These are phyloP conservation scores for Beverwykella pulmonaria DNA, from an alignment of 495 filamentous ascomycete species.

Conservation along the genomic window DNA sequence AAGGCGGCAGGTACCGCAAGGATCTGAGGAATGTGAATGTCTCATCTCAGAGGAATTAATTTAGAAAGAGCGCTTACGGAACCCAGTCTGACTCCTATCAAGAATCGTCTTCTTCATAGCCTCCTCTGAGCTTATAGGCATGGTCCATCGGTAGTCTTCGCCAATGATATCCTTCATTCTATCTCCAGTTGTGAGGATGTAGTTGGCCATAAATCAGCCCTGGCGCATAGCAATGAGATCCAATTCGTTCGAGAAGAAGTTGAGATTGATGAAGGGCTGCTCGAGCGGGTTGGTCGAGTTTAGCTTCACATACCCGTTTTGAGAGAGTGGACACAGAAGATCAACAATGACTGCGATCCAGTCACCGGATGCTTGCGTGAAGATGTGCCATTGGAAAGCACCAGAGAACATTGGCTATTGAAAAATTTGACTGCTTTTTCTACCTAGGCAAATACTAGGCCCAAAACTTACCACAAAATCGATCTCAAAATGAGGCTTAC, in stretches of 20 bases:
- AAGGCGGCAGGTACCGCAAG: slow-evolving; percentile 59
- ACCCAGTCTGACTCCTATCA: slow-evolving; percentile 61
- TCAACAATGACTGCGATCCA: slow-evolving; percentile 64
- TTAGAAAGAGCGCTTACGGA: slow-evolving; percentile 45
- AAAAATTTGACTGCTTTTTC: background rate
- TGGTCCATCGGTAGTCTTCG: slow-evolving; percentile 61
- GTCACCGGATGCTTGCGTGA: slow-evolving; percentile 52
- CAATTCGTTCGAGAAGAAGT: slow-evolving; percentile 61
- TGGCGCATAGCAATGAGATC: slow-evolving; percentile 61
- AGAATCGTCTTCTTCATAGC: slow-evolving; percentile 61
- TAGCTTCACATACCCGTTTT: slow-evolving; percentile 44
- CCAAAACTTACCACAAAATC: slow-evolving; percentile 59
- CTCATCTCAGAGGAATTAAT: background rate
- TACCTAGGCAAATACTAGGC: too few relatives aligned
- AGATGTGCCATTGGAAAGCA: slow-evolving; percentile 68
- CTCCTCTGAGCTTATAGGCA: slow-evolving; percentile 59
- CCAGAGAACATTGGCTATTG: slow-evolving; percentile 56
- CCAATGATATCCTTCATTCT: slow-evolving; percentile 60
- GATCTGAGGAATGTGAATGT: slow-evolving; percentile 40
- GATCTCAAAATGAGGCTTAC: slow-evolving; percentile 67
- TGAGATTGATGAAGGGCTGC: slow-evolving; percentile 62
- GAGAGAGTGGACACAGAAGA: slow-evolving; percentile 58
- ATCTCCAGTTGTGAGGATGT: slow-evolving; percentile 47
- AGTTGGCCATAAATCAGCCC: slow-evolving; percentile 58
- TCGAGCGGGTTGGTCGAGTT: slow-evolving; percentile 55